Evolutionary conservation across 2,329 filamentous ascomycete species (phyloP), one percentile per base, ranked within the genome.

Genomic region (Lecanosticta acicola): DNA sequence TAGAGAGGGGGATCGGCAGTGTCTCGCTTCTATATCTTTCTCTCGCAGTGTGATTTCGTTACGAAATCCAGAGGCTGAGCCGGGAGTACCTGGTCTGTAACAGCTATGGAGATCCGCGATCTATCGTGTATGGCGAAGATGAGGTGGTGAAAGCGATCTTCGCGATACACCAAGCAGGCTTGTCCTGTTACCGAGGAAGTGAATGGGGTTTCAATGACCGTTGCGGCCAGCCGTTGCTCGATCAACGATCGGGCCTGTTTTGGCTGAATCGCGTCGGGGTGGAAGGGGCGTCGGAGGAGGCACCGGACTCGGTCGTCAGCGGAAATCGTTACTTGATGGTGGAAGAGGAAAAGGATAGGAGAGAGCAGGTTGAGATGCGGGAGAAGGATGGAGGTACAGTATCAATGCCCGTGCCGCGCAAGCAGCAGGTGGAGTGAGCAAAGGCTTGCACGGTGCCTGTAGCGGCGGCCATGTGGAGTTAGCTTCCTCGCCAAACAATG

Each of bases 151-250:
- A 11, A 7, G 24, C 24, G 11, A 29, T 29, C 24, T 5, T 29
- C 5, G 24, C 24, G 24, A 29, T 29, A 11, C 11, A 7, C 24
- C 11, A 5, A 29, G 24, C 11, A 11, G 24, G 24, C 24, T 29
- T 11, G 24, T 5, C 24, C 24, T 29, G 24, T 29, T 29, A 7
- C 24, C 24, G 11, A 29, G 24, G 11, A 29, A 29, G 24, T 29
- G 24, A 11, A 29, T 5, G 24, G 11, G 11, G 24, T 29, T 11
- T 29, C 7, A 29, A 29, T 80, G 76, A 0, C 86, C 87, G 0
- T 75, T 70, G 18, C n/a, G n/a, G n/a, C 87, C 84, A 11, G 84
- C 84, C 74, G 82, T 80, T 4, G 80, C 76, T 2, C 83, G 82
- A 1, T 82, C 81, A 3, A 84, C 84, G 58, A 89, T 89, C 5